Evolutionary conservation across 495 filamentous ascomycete genomes (phyloP), one percentile per base, ranked within the genome.

Genomic region (Penicillium salamii): DNA sequence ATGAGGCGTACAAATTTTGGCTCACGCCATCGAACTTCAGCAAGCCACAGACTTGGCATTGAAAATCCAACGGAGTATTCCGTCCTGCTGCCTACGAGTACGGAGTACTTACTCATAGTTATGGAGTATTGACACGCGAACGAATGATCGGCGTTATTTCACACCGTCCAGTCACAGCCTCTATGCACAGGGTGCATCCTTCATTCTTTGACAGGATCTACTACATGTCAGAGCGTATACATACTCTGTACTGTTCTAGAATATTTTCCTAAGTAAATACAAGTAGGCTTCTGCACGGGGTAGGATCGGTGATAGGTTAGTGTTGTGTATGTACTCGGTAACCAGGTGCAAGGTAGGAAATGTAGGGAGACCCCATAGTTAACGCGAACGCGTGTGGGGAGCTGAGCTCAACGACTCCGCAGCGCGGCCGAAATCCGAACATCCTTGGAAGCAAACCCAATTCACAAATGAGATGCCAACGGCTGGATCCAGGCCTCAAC

Each of bases 61-160:
- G n/a, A n/a, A n/a, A n/a, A n/a, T n/a, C n/a, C n/a, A n/a, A n/a
- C n/a, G n/a, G n/a, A n/a, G n/a, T n/a, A n/a, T n/a, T n/a, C n/a
- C n/a, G n/a, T n/a, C n/a, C n/a, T n/a, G n/a, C n/a, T n/a, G n/a
- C n/a, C n/a, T n/a, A n/a, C n/a, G n/a, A n/a, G n/a, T n/a, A n/a
- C n/a, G n/a, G n/a, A n/a, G n/a, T n/a, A n/a, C n/a, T n/a, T n/a
- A n/a, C n/a, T n/a, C n/a, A n/a, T n/a, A n/a, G n/a, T n/a, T n/a
- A n/a, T n/a, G n/a, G n/a, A n/a, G n/a, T n/a, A 39, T 39, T 4
- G 18, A 39, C 36, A 39, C 20, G 21, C 32, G 32, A 26, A 21
- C 33, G 19, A 17, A 17, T 23, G 26, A 40, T 48, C 36, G 35
- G 36, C 23, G 19, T 4, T 32, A 63, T 63, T 58, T 57, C 46